Evolutionary conservation across 2,329 filamentous ascomycete genomes (phyloP), one percentile per base, ranked within the genome.

Genomic region (Aspergillus piperis): DNA sequence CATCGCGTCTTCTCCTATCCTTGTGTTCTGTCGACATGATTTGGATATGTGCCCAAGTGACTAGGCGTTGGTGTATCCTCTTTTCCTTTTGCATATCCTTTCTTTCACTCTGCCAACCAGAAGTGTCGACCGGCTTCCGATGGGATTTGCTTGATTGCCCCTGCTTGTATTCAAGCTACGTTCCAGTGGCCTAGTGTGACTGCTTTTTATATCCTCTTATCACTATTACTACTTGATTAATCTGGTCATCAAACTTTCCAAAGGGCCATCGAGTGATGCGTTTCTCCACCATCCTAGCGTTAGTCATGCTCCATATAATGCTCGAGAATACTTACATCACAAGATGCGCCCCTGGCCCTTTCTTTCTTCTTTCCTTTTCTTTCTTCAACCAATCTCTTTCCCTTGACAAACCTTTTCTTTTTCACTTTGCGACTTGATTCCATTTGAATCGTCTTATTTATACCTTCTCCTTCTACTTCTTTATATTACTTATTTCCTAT

Each of bases 11-110:
- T 60, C 57, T 58, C 60, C 58, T 59, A 62, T 62, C 30, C 57
- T 44, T 27, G 15, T 63, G 60, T 64, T 57, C 62, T 68, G 63
- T 66, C 56, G 64, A 66, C 65, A 64, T 66, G 68, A 68, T 62
- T 63, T 70, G 72, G 70, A 73, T 71, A 69, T 70, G 68, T 70
- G 63, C 61, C 61, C 56, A 63, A 67, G 70, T 72, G 66, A 71
- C 65, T 70, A 55, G 72, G 73, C 73, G 73, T 75, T 75, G 69
- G 72, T 71, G 72, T 71, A 67, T 67, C 68, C 65, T 64, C 32
- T 5, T 36, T 36, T 36, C 32, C 66, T 67, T 64, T 66, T 71
- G 66, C 68, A 69, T 70, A 70, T 69, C 65, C 62, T 54, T 65
- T 64, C 57, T 62, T 63, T 58, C 62, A 57, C 47, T 50, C 58